A percentile compares a stretch with the other conserved stretches of the same genome.
Conservation (phyloP, 345 rosid species). For the Jatropha curcas region DNA sequence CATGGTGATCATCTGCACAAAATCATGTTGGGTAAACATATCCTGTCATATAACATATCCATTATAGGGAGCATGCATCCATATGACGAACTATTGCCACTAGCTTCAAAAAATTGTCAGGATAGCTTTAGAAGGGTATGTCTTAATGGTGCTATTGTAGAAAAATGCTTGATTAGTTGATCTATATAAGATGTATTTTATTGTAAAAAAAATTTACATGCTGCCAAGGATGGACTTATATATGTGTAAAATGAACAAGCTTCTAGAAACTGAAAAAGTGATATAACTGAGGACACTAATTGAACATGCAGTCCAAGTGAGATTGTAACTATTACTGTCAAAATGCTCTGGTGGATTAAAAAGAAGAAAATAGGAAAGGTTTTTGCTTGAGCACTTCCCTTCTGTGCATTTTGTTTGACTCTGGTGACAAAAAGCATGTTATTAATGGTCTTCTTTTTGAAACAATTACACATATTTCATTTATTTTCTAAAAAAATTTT, state of each 20-base stretch:
- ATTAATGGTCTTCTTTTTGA: constrained; percentile 4
- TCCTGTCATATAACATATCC: background rate
- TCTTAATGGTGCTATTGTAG: background rate
- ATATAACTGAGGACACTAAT: background rate
- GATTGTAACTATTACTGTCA: background rate
- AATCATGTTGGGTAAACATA: constrained; percentile 8
- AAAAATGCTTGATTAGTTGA: background rate
- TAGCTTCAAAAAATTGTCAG: background rate
- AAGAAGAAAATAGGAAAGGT: background rate
- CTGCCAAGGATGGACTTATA: background rate
- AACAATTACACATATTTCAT: background rate
- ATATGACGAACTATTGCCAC: background rate
- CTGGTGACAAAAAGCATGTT: background rate
- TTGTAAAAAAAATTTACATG: no score
- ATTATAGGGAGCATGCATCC: background rate
- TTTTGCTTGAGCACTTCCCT: background rate
- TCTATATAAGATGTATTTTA: no score
- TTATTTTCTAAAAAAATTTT: background rate
- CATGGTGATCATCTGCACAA: background rate
- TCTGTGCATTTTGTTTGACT: constrained; percentile 5
- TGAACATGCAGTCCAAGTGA: background rate
- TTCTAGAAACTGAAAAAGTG: background rate
- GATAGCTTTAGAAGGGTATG: background rate
- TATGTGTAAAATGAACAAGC: background rate
- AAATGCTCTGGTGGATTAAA: background rate